Conservation (phyloP, 208 protist genomes). For the Naegleria gruberi region DNA sequence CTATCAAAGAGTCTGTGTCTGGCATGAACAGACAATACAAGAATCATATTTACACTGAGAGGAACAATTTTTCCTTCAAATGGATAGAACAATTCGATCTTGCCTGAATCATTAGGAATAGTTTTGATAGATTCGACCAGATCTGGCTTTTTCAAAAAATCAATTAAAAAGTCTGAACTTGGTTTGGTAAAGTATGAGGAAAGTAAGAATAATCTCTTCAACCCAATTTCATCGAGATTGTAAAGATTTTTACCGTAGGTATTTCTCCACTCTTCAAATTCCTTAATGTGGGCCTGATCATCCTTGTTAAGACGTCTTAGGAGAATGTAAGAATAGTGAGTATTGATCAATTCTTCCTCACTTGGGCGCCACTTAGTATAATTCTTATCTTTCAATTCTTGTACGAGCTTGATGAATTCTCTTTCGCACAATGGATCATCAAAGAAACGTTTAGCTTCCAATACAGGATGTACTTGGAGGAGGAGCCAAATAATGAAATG, state of each 20-base stretch:
- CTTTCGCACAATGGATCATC: neutral
- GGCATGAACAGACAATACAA: neutral
- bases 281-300: neutral
- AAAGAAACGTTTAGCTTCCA: neutral
- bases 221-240: neutral
- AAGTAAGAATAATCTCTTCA: slow-evolving; percentile 10
- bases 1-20: neutral
- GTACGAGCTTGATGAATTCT: neutral
- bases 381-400: neutral
- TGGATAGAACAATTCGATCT: neutral
- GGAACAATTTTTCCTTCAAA: neutral
- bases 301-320: neutral
- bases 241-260: neutral
- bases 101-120: neutral
- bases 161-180: neutral
- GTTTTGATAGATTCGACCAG: neutral
- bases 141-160: neutral
- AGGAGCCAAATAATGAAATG: neutral
- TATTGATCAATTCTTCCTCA: neutral
- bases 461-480: neutral
- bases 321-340: neutral
- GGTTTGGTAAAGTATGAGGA: neutral
- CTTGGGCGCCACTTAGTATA: neutral
- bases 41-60: neutral
- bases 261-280: neutral